Evolutionary conservation across 2,329 filamentous ascomycete genomes (phyloP).

Genomic region (Phoma sp.): DNA sequence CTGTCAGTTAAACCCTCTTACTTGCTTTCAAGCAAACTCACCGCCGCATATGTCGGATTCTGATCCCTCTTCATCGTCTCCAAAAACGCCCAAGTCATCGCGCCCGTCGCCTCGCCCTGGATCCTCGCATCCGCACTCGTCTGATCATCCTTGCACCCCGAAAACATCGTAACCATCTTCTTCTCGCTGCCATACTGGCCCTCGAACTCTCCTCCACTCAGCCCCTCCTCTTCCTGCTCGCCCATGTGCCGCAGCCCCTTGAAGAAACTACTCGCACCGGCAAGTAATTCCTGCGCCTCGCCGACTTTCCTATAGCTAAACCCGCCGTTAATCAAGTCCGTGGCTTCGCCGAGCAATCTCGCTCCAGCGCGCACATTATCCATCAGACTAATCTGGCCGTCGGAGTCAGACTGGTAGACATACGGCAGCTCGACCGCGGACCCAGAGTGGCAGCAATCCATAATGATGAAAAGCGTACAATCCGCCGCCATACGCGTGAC

Average conservation of each 20-base stretch:
- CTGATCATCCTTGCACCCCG: constrained; percentile 60
- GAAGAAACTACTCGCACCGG: constrained; percentile 63
- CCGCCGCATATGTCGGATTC: constrained; percentile 51
- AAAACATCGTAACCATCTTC: constrained; percentile 61
- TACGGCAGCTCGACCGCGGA: constrained; percentile 66
- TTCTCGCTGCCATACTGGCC: constrained; percentile 56
- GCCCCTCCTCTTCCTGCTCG: constrained; percentile 55
- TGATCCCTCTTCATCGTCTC: constrained; percentile 51
- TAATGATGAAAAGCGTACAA: constrained; percentile 62
- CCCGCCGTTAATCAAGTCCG: constrained; percentile 59
- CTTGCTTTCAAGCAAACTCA: constrained; percentile 23
- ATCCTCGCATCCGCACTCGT: constrained; percentile 60
- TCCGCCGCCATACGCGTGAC: constrained; percentile 60
- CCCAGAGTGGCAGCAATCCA: constrained; percentile 70
- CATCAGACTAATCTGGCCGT: constrained; percentile 64
- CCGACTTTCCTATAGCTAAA: constrained; percentile 59
- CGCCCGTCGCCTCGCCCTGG: constrained; percentile 52
- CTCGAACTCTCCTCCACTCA: constrained; percentile 47
- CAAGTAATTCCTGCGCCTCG: constrained; percentile 61
- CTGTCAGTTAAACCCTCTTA: background rate
- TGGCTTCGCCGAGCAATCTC: constrained; percentile 59
- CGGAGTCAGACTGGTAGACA: constrained; percentile 63
- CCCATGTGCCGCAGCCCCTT: constrained; percentile 58
- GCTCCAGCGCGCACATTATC: constrained; percentile 63
- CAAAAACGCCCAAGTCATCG: constrained; percentile 59